Percentiles rank a stretch among this genome's conserved stretches.
phyloP scores from a whole-genome alignment of 306 rosid genomes.

The Corylus avellana region DNA sequence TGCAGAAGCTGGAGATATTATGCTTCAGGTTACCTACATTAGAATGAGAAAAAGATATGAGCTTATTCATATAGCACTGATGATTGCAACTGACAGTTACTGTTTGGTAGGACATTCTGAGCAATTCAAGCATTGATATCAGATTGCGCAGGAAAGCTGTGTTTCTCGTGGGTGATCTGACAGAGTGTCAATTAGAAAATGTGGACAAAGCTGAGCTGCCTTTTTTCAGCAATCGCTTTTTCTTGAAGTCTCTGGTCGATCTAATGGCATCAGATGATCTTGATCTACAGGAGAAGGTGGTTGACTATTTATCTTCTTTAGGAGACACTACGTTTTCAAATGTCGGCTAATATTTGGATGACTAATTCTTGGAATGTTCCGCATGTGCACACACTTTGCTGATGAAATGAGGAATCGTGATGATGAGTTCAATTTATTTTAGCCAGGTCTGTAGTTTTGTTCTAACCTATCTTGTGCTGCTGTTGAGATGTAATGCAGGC shows the following conservation, averaged over 20 bases:
- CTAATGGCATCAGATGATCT: conserved; percentile 67
- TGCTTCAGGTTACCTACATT: conserved; percentile 63
- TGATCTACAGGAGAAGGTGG: conserved; percentile 91
- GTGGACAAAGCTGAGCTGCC: conserved; percentile 42
- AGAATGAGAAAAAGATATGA: conserved; percentile 9
- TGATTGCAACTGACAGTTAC: conserved; percentile 7
- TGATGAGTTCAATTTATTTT: background rate
- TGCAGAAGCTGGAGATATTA: conserved; percentile 57
- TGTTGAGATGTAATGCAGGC: conserved; percentile 53
- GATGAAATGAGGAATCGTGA: background rate
- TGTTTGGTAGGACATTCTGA: conserved; percentile 60
- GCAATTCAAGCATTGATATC: conserved; percentile 57
- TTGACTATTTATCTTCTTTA: background rate
- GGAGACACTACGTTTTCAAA: background rate
- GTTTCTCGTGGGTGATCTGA: conserved; percentile 69
- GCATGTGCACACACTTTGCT: background rate
- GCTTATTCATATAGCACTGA: conserved; percentile 3
- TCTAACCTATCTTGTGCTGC: conserved; percentile 2
- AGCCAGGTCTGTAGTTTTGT: background rate
- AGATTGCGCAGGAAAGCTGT: conserved; percentile 73
- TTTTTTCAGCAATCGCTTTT: conserved; percentile 48
- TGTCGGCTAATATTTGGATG: background rate
- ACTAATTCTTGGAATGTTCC: background rate
- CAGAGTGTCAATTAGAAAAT: conserved; percentile 57
- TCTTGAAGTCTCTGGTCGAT: conserved; percentile 84